phyloP scores from a whole-genome alignment of 768 basidiomycete genomes.

The Leccinum variicolor region DNA sequence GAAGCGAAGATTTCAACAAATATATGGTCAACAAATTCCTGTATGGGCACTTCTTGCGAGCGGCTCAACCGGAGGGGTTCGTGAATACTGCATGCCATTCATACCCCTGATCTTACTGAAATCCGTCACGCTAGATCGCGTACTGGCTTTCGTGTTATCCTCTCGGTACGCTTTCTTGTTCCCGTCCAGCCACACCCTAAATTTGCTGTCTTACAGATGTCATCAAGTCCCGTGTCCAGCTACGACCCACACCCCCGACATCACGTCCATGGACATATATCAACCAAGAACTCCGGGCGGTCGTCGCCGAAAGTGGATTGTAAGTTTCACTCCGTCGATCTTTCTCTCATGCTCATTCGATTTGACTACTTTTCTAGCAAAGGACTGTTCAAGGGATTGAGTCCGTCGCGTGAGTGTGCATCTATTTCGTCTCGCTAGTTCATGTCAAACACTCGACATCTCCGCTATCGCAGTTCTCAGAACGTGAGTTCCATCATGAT shows the following conservation, averaged over 20 bases:
- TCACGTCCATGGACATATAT: constrained; percentile 80
- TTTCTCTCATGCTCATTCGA: neutral
- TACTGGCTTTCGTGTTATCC: constrained; percentile 95
- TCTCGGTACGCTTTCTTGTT: constrained; percentile 45
- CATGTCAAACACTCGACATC: neutral
- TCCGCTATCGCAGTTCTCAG: constrained; percentile 46
- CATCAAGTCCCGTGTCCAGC: constrained; percentile 87
- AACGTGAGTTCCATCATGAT: constrained; percentile 39
- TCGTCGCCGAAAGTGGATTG: constrained; percentile 72
- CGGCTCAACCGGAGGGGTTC: constrained; percentile 78
- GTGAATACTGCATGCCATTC: constrained; percentile 22
- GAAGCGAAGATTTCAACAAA: constrained; percentile 68
- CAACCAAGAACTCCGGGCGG: constrained; percentile 56
- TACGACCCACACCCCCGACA: constrained; percentile 68
- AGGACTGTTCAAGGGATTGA: constrained; percentile 71
- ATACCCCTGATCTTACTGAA: neutral
- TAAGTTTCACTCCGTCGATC: constrained; percentile 36
- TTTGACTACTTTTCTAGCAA: constrained; percentile 24
- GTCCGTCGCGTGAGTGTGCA: constrained; percentile 63
- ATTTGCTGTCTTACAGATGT: constrained; percentile 54
- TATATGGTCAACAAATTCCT: constrained; percentile 66
- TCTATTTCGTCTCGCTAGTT: neutral
- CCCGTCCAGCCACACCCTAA: neutral
- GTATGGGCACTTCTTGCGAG: constrained; percentile 84
- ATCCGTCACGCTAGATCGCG: constrained; percentile 9